Conservation (phyloP, 1,139 yeast species). For the Protomyces gravidus region DNA sequence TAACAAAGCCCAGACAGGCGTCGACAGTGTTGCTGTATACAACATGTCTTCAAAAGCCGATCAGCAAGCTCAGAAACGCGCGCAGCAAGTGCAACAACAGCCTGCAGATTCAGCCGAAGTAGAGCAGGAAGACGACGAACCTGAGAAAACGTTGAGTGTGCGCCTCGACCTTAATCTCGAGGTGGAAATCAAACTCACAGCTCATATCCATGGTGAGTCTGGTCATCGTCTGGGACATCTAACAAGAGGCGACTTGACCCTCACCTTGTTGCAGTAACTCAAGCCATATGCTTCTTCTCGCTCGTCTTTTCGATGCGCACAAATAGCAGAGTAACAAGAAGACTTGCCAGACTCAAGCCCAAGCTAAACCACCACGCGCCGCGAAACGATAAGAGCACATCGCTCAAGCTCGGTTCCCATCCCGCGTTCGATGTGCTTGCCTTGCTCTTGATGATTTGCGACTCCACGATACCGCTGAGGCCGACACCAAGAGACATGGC, state of each 20-base stretch:
- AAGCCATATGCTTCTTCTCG: conserved; percentile 7
- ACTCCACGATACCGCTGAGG: conserved; percentile 59
- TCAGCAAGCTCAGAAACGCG: not conserved
- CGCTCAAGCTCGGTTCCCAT: conserved; percentile 30
- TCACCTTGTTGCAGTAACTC: not conserved
- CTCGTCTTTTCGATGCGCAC: conserved; percentile 6
- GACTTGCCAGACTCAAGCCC: not conserved
- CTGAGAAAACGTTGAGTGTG: not conserved
- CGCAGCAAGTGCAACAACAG: not conserved
- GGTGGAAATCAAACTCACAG: not conserved
- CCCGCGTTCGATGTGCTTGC: not conserved
- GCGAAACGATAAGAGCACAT: conserved; percentile 44
- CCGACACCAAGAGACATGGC: conserved; percentile 63
- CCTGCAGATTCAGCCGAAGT: not conserved
- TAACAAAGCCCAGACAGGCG: too few relatives aligned
- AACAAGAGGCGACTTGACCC: not conserved
- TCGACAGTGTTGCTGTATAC: too few relatives aligned
- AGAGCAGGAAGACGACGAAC: not conserved
- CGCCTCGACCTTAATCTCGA: not conserved
- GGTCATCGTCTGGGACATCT: not conserved
- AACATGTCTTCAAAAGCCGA: not conserved
- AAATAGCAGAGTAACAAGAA: not conserved
- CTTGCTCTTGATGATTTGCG: conserved; percentile 44
- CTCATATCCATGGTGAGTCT: not conserved
- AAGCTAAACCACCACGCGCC: conserved; percentile 48